Base-by-base conservation (phyloP, 2,329 filamentous ascomycete genomes). In the Talaromyces sp. region DNA sequence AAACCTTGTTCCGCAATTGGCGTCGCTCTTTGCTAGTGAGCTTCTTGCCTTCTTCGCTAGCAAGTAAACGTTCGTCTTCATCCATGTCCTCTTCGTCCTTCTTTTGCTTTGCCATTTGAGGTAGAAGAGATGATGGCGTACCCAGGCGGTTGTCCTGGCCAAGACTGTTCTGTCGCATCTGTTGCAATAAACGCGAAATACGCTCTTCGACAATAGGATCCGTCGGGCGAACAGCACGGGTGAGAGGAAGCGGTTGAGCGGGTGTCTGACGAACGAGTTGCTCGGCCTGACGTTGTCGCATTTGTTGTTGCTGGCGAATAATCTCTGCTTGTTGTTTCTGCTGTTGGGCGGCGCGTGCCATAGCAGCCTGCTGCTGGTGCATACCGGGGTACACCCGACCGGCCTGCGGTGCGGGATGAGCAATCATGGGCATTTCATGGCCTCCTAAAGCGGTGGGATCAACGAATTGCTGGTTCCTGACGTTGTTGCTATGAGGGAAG, bases 61-160 rank as follows among this genome's bases (percentile, higher is more conserved):
- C 92, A 57, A 97, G 84, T 10, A 97, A 84, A 70, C 92, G 87
- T 84, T 98, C 95, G 72, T 98, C 95, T 78, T 97, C 94, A 72
- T 99, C 95, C 94, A 99, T 98, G 62, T 98, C 94, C 68, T 97
- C 93, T 73, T 98, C 93, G 52, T 97, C 93, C 84, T 98, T 98
- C 85, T 89, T 93, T 68, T 86, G 80, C 68, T 89, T 89, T 59
- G 89, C 84, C 71, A 92, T 86, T 75, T 92, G 89, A 64, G 87
- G 83, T n/a, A 89, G 77, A 70, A 56, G 75, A 72, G 15, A 72
- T 3, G 56, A 58, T 8, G 64, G 19, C 10, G 64, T 1, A 74
- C 73, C 39, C 73, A 79, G 31, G 85, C 82, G 58, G 78, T 90
- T 92, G 8, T 65, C 64, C 35, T 50, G 41, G 31, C 49, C 17